Conservation (phyloP, 176 grass and related monocot species). For the Oryza coarctata region DNA sequence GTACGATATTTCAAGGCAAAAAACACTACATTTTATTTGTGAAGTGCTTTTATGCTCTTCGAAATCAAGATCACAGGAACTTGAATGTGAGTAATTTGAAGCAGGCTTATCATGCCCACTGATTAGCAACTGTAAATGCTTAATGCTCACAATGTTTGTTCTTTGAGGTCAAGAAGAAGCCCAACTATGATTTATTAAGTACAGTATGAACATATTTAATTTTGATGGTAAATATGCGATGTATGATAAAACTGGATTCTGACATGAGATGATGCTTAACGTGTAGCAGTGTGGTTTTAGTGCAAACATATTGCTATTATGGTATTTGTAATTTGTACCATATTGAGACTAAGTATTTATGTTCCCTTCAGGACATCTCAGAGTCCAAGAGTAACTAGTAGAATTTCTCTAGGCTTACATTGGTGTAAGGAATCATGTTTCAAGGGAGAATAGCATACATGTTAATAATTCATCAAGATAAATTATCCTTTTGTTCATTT, state of each 20-base stretch:
- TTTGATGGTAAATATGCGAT: constrained; percentile 5
- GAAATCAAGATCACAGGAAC: neutral
- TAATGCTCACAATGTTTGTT: neutral
- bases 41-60: neutral
- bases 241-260: neutral
- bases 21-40: neutral
- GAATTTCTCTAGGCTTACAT: neutral
- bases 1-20: neutral
- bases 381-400: neutral
- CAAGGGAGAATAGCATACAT: neutral
- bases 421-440: neutral
- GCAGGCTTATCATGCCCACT: neutral
- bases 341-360: neutral
- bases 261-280: neutral
- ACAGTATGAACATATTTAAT: neutral
- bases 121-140: neutral
- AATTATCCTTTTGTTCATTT: neutral
- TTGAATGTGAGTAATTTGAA: constrained; percentile 9
- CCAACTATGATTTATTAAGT: constrained; percentile 7
- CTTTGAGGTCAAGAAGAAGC: neutral
- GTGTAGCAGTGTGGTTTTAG: neutral
- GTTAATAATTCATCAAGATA: constrained; percentile 13
- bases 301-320: constrained; percentile 7
- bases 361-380: neutral
- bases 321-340: neutral